Conservation (phyloP, 2,329 filamentous ascomycete genomes). For the Chaetomiaceae sp. region DNA sequence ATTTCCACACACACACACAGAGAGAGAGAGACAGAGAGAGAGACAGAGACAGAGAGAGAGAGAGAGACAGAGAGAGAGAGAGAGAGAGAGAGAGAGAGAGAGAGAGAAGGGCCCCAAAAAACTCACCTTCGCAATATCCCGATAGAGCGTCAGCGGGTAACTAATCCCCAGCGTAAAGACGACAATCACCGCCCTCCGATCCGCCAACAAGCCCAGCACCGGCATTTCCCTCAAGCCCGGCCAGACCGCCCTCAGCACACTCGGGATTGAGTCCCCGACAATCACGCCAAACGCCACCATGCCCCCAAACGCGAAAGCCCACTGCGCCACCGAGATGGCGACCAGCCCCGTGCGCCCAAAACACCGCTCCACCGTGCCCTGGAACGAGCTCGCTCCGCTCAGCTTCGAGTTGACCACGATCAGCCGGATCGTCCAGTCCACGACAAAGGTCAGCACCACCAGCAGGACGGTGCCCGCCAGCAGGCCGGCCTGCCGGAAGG, state of each 20-base stretch:
- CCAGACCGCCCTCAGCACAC: conserved; percentile 79
- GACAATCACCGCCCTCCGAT: conserved; percentile 80
- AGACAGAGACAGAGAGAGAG: too few species aligned
- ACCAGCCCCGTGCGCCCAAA: conserved; percentile 85
- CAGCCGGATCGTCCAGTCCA: conserved; percentile 97
- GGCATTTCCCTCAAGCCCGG: conserved; percentile 67
- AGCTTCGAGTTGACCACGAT: conserved; percentile 98
- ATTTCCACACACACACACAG: neutral
- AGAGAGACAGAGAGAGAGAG: too few species aligned
- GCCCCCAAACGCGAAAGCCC: conserved; percentile 96
- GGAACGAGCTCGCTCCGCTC: conserved; percentile 88
- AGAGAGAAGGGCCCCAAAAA: neutral
- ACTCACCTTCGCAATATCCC: conserved; percentile 90
- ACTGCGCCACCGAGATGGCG: conserved; percentile 86
- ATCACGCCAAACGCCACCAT: conserved; percentile 99
- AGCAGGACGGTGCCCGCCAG: conserved; percentile 74
- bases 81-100: too few species aligned
- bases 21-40: neutral
- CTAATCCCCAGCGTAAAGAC: conserved; percentile 81
- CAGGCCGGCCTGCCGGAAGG: conserved; percentile 88
- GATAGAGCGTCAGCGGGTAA: conserved; percentile 86
- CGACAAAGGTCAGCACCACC: conserved; percentile 70
- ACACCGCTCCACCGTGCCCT: conserved; percentile 92
- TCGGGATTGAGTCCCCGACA: conserved; percentile 91
- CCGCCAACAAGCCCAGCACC: conserved; percentile 75